phyloP scores from a whole-genome alignment of 148 eudicot genomes.

The Dysphania ambrosioides region DNA sequence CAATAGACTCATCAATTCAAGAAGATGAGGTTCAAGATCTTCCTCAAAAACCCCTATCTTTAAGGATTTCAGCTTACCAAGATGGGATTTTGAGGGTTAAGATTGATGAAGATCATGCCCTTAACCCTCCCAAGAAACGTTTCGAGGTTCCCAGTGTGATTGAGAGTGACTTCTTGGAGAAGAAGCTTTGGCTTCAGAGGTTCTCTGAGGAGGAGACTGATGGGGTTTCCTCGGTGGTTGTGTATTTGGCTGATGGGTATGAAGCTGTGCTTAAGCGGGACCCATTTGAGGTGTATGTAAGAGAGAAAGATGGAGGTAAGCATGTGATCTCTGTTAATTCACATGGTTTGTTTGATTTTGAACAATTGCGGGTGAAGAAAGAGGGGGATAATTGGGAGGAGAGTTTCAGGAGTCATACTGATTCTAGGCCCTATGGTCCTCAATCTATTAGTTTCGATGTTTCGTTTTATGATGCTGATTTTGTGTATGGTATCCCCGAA shows the following conservation, averaged over 20 bases:
- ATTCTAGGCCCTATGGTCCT: conserved; percentile 81
- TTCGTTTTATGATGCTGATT: conserved; percentile 83
- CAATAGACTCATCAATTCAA: conserved; percentile 15
- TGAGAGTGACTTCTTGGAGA: conserved; percentile 50
- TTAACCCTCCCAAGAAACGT: conserved; percentile 71
- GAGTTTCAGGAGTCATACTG: conserved; percentile 69
- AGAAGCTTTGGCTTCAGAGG: conserved; percentile 72
- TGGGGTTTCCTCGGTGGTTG: conserved; percentile 42
- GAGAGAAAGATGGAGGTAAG: conserved; percentile 68
- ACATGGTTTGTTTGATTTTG: conserved; percentile 94
- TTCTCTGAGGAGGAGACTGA: conserved; percentile 44
- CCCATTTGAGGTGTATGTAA: conserved; percentile 88
- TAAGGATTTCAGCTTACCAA: conserved; percentile 64
- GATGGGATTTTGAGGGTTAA: conserved; percentile 71
- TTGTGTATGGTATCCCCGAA: conserved; percentile 91
- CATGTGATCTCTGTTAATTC: conserved; percentile 75
- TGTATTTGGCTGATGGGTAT: conserved; percentile 69
- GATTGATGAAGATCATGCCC: conserved; percentile 69
- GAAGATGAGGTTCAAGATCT: conserved; percentile 27
- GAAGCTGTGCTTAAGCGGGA: conserved; percentile 71
- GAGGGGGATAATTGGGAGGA: conserved; percentile 91
- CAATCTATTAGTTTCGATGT: conserved; percentile 96
- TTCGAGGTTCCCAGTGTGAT: conserved; percentile 79
- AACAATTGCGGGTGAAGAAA: conserved; percentile 69
- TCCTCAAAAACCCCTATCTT: conserved; percentile 49